Percentiles rank a stretch among this genome's conserved stretches.
phyloP scores from a whole-genome alignment of 495 filamentous ascomycete genomes.

The Umbilicaria muhlenbergii region DNA sequence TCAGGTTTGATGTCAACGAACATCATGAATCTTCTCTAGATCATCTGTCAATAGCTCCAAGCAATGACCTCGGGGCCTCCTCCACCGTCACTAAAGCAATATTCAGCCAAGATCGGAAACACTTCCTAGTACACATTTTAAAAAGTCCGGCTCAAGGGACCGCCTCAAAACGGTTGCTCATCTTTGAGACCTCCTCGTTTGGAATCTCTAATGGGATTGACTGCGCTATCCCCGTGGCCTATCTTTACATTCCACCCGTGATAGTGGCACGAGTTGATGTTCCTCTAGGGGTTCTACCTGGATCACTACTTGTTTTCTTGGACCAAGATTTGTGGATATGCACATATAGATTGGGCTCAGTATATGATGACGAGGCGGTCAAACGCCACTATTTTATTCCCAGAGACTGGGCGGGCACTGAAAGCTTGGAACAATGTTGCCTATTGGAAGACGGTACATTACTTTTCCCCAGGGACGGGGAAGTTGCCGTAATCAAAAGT shows the following conservation, averaged over 20 bases:
- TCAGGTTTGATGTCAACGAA: too few species aligned
- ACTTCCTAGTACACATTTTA: neutral
- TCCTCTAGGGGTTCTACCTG: slow-evolving; percentile 5
- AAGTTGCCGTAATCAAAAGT: slow-evolving; percentile 5
- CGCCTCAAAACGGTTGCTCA: neutral
- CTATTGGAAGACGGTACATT: slow-evolving; percentile 6
- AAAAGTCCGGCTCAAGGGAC: too few species aligned
- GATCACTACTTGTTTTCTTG: slow-evolving; percentile 6
- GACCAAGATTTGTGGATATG: slow-evolving; percentile 10
- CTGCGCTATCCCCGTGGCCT: neutral
- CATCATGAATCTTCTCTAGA: too few species aligned
- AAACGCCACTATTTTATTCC: slow-evolving; percentile 11
- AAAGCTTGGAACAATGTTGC: slow-evolving; percentile 5
- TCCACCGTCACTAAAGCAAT: neutral
- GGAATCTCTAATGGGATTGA: neutral
- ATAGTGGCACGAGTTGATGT: neutral
- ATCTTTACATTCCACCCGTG: neutral
- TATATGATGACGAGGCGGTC: neutral
- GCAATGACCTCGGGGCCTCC: neutral
- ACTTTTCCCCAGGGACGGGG: slow-evolving; percentile 6
- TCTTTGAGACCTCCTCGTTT: too few species aligned
- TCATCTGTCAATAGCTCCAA: neutral
- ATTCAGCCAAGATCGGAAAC: neutral
- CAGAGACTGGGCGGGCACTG: slow-evolving; percentile 8
- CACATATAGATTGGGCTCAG: slow-evolving; percentile 1